A percentile compares a stretch with the other conserved stretches of the same genome.
phyloP scores from a whole-genome alignment of 2,329 filamentous ascomycete species.

The Kalaharituber pfeilii region DNA sequence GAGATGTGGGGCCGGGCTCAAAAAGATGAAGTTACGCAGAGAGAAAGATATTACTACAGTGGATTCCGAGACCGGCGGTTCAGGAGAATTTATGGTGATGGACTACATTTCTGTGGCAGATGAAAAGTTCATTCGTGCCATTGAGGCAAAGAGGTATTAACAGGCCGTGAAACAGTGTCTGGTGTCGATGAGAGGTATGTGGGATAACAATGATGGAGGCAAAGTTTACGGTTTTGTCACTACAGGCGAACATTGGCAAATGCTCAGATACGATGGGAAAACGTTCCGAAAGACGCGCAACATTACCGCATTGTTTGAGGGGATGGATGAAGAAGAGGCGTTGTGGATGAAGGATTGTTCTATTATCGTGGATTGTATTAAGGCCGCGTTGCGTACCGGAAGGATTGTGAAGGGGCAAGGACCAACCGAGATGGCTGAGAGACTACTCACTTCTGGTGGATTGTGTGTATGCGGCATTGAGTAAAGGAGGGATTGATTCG shows the following conservation, averaged over 20 bases:
- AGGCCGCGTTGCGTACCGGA: constrained; percentile 9
- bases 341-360: constrained; percentile 11
- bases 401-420: too few relatives aligned
- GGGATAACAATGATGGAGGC: background rate
- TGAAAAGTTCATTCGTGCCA: constrained; percentile 2
- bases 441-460: too few relatives aligned
- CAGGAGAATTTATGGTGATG: constrained; percentile 7
- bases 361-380: constrained; percentile 9
- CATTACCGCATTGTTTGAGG: constrained; percentile 4
- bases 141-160: constrained; percentile 5
- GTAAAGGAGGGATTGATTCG: too few relatives aligned
- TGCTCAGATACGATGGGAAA: constrained; percentile 6
- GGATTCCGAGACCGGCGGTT: background rate
- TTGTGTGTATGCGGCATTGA: too few relatives aligned
- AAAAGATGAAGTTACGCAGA: background rate
- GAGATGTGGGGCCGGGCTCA: background rate
- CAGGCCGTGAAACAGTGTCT: constrained; percentile 4
- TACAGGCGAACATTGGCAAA: constrained; percentile 7
- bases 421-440: too few relatives aligned
- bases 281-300: constrained; percentile 5
- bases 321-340: constrained; percentile 8
- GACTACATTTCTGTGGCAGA: constrained; percentile 5
- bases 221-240: constrained; percentile 6
- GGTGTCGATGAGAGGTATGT: constrained; percentile 1
- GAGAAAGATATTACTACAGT: background rate